Conservation (phyloP, 805 yeast species). For the Kodamaea nitidulidarum region DNA sequence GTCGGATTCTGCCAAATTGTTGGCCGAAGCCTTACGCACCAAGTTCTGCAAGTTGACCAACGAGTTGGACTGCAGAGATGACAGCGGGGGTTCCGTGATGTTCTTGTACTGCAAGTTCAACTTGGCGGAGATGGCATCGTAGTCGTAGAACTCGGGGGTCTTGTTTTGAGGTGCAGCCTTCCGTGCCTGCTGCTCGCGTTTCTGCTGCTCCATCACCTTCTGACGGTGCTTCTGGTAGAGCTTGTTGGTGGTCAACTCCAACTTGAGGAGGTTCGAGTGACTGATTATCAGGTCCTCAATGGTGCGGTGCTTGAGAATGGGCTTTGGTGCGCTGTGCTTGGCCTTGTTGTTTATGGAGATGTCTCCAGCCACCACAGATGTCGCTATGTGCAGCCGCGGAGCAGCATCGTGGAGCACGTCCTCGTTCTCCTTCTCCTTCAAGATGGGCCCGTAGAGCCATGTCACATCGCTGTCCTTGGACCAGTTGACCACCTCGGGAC, state of each 20-base stretch:
- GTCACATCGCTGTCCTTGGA: constrained; percentile 94
- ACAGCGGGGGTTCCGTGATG: constrained; percentile 7
- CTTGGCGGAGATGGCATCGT: constrained; percentile 41
- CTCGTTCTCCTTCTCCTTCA: constrained; percentile 34
- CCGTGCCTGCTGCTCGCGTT: constrained; percentile 12
- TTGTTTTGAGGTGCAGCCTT: background rate
- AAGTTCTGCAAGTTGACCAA: constrained; percentile 15
- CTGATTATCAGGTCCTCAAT: constrained; percentile 76
- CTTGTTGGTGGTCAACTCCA: constrained; percentile 37
- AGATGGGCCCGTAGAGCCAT: constrained; percentile 93
- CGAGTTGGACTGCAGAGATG: constrained; percentile 13
- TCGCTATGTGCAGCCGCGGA: constrained; percentile 23
- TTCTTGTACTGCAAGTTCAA: constrained; percentile 36
- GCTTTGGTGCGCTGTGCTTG: constrained; percentile 49
- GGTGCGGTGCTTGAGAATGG: constrained; percentile 83
- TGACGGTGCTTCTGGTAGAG: constrained; percentile 32
- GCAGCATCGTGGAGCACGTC: constrained; percentile 2
- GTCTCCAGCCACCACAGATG: constrained; percentile 44
- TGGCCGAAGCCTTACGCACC: constrained; percentile 8
- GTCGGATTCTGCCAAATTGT: too few relatives aligned
- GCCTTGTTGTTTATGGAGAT: constrained; percentile 35
- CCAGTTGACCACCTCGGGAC: constrained; percentile 87
- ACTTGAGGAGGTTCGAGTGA: constrained; percentile 46
- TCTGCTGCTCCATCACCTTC: constrained; percentile 13
- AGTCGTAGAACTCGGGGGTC: constrained; percentile 41